Percentiles rank a stretch among this genome's conserved stretches.
Conservation (phyloP, 2,329 filamentous ascomycete genomes). For the Botrytis sinoallii region DNA sequence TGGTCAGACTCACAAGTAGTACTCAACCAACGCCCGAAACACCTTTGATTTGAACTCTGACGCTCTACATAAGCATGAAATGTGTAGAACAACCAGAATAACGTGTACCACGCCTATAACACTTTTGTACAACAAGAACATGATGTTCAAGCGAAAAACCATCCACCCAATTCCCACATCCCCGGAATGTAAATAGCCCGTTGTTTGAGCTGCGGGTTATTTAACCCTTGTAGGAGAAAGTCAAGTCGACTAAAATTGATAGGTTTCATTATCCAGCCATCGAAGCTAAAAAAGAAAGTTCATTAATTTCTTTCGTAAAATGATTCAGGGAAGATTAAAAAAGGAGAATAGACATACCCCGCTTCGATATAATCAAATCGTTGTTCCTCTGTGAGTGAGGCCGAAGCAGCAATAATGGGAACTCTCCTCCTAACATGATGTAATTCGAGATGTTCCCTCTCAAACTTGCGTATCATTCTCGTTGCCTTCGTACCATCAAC, state of each 20-base stretch:
- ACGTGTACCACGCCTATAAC: background rate
- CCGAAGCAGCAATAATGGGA: constrained; percentile 84
- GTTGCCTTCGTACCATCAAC: constrained; percentile 80
- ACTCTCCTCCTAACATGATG: constrained; percentile 49
- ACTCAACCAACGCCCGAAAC: background rate
- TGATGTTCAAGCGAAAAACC: constrained; percentile 53
- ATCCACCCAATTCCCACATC: constrained; percentile 79
- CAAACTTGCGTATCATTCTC: constrained; percentile 76
- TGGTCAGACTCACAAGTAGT: background rate
- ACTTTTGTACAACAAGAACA: background rate
- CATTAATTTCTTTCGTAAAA: background rate
- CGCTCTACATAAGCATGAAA: background rate
- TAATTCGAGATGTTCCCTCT: constrained; percentile 44
- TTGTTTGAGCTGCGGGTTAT: constrained; percentile 55
- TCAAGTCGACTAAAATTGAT: constrained; percentile 76
- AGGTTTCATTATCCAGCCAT: constrained; percentile 88
- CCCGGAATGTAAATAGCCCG: constrained; percentile 66
- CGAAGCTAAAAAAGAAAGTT: constrained; percentile 59
- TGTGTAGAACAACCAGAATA: background rate
- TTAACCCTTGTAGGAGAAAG: constrained; percentile 66
- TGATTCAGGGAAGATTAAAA: too few relatives aligned
- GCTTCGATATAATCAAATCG: constrained; percentile 65
- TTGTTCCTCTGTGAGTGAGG: constrained; percentile 71
- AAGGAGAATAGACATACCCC: constrained; percentile 25
- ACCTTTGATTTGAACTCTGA: background rate